Conservation (phyloP, 2,329 filamentous ascomycete species). For the Stemphylium vesicarium region DNA sequence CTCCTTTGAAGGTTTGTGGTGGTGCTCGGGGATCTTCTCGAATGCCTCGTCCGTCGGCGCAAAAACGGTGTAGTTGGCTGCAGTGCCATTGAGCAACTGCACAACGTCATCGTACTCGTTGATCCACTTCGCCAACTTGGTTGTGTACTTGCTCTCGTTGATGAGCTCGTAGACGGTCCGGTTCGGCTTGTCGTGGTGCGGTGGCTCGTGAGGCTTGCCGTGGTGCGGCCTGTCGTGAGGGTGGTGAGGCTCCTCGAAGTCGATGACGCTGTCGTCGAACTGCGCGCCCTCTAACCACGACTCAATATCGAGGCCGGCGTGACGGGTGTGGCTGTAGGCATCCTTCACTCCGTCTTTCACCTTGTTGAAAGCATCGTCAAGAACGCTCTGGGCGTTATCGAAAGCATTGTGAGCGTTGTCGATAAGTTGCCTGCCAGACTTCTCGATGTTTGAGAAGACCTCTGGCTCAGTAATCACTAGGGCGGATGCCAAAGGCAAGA, state of each 20-base stretch:
- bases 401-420: conserved; percentile 31
- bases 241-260: conserved; percentile 43
- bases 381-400: conserved; percentile 45
- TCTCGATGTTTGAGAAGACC: conserved; percentile 49
- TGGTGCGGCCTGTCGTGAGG: conserved; percentile 13
- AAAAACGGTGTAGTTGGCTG: conserved; percentile 79
- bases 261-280: conserved; percentile 42
- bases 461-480: conserved; percentile 61
- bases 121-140: conserved; percentile 77
- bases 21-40: conserved; percentile 64
- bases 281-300: conserved; percentile 54
- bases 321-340: conserved; percentile 51
- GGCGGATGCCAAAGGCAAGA: conserved; percentile 58
- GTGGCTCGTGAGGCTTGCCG: conserved; percentile 31
- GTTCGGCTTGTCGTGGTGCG: conserved; percentile 59
- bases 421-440: conserved; percentile 25
- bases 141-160: conserved; percentile 75
- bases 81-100: conserved; percentile 74
- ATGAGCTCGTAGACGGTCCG: conserved; percentile 83
- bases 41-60: conserved; percentile 81
- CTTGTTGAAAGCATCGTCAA: conserved; percentile 54
- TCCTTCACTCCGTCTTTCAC: conserved; percentile 47
- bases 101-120: conserved; percentile 75
- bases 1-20: conserved; percentile 70
- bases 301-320: conserved; percentile 54